Evolutionary conservation across 2,329 filamentous ascomycete genomes (phyloP).

Genomic region (Zymoseptoria brevis): DNA sequence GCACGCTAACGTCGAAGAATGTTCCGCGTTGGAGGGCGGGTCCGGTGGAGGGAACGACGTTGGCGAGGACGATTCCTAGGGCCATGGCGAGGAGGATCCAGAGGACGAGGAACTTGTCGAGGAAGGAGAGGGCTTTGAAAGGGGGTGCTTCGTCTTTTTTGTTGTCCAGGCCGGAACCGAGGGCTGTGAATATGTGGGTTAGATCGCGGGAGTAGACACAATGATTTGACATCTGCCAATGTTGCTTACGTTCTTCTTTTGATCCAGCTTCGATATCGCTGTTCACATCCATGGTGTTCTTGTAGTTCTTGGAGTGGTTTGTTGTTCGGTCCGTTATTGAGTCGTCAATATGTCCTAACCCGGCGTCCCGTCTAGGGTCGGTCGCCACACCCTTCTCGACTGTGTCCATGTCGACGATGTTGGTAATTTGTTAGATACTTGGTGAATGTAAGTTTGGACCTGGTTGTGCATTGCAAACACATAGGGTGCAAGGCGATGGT

Average conservation of each 20-base stretch:
- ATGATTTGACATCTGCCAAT: background rate
- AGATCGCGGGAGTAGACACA: background rate
- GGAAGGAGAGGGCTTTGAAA: slow-evolving; percentile 36
- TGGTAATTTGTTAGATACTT: background rate
- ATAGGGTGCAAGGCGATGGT: background rate
- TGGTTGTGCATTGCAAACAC: background rate
- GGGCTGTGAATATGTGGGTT: slow-evolving; percentile 37
- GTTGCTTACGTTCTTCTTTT: background rate
- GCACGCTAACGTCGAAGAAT: slow-evolving; percentile 63
- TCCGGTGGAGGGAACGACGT: slow-evolving; percentile 59
- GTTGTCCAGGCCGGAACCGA: slow-evolving; percentile 47
- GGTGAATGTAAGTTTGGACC: background rate
- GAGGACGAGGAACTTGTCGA: slow-evolving; percentile 40
- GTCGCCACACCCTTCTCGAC: slow-evolving; percentile 13
- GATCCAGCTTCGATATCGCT: background rate
- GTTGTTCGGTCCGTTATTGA: background rate
- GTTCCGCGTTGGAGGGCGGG: slow-evolving; percentile 59
- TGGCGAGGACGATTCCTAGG: slow-evolving; percentile 66
- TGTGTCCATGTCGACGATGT: slow-evolving; percentile 13
- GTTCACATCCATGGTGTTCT: background rate
- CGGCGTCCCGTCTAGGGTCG: slow-evolving; percentile 9
- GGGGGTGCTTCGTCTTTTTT: slow-evolving; percentile 24
- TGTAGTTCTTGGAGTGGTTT: background rate
- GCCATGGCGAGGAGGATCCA: slow-evolving; percentile 75
- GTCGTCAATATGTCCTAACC: slow-evolving; percentile 4